A percentile compares a stretch with the other conserved stretches of the same genome.
phyloP scores from a whole-genome alignment of 129 eudicot genomes.

The Artemisia argyi region DNA sequence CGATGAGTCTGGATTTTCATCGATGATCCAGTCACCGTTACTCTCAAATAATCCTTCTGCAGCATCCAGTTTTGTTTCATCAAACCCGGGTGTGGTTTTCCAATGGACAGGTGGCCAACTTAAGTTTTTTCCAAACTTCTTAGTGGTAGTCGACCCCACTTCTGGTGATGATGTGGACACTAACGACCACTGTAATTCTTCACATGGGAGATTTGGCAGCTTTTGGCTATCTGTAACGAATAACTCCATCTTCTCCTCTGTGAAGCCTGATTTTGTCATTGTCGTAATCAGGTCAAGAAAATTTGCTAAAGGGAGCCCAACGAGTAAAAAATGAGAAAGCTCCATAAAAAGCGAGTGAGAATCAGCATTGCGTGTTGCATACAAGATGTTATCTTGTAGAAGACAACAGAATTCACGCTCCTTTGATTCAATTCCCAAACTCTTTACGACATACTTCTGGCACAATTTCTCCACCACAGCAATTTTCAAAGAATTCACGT shows the following conservation, averaged over 20 bases:
- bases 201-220: slow-evolving; percentile 63
- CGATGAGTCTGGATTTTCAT: slow-evolving; percentile 18
- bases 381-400: slow-evolving; percentile 59
- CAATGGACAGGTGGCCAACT: slow-evolving; percentile 88
- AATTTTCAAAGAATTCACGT: slow-evolving; percentile 34
- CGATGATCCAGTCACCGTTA: slow-evolving; percentile 14
- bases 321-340: slow-evolving; percentile 59
- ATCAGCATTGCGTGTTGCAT: slow-evolving; percentile 60
- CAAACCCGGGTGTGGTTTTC: slow-evolving; percentile 87
- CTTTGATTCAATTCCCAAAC: slow-evolving; percentile 41
- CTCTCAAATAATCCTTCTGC: slow-evolving; percentile 5
- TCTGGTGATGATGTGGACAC: slow-evolving; percentile 27
- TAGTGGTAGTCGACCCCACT: too few relatives aligned
- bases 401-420: slow-evolving; percentile 64
- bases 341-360: slow-evolving; percentile 74
- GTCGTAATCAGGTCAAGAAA: slow-evolving; percentile 84
- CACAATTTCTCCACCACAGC: slow-evolving; percentile 70
- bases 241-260: slow-evolving; percentile 68
- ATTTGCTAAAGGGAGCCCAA: slow-evolving; percentile 71
- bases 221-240: slow-evolving; percentile 74
- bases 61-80: slow-evolving; percentile 13
- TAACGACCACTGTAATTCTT: slow-evolving; percentile 68
- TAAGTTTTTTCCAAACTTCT: slow-evolving; percentile 27
- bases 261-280: slow-evolving; percentile 81
- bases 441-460: slow-evolving; percentile 56